phyloP scores from a whole-genome alignment of 2,329 filamentous ascomycete genomes.

The Arthroderma sp. region DNA sequence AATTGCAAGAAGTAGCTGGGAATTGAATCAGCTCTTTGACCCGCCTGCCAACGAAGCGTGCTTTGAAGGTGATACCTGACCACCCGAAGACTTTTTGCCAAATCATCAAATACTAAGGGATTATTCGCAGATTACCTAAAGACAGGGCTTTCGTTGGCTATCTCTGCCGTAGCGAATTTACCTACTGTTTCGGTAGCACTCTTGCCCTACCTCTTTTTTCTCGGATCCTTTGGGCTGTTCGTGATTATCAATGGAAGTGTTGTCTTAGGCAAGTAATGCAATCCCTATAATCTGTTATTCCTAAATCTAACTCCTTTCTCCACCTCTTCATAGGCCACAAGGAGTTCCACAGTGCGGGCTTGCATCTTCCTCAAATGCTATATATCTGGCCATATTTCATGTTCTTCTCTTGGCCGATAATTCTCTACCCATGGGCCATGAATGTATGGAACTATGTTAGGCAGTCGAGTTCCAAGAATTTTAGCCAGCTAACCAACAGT shows the following conservation, averaged over 20 bases:
- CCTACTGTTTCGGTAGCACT: constrained; percentile 29
- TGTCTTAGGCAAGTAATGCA: constrained; percentile 55
- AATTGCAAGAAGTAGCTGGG: constrained; percentile 21
- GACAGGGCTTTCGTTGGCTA: constrained; percentile 49
- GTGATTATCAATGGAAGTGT: constrained; percentile 82
- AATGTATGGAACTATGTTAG: constrained; percentile 15
- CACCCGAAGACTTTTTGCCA: not conserved
- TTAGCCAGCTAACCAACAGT: constrained; percentile 12
- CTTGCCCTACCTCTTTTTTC: constrained; percentile 47
- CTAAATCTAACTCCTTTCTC: constrained; percentile 6
- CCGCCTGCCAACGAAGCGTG: constrained; percentile 38
- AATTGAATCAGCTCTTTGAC: constrained; percentile 38
- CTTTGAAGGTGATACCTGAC: constrained; percentile 34
- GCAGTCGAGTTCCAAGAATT: not conserved
- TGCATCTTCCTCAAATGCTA: constrained; percentile 84
- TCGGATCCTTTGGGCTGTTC: constrained; percentile 60
- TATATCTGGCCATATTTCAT: constrained; percentile 85
- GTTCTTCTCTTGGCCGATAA: constrained; percentile 78
- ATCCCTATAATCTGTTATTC: not conserved
- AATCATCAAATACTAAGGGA: not conserved
- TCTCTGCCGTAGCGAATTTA: constrained; percentile 42
- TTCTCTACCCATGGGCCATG: constrained; percentile 45
- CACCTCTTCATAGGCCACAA: constrained; percentile 59
- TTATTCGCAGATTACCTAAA: constrained; percentile 35
- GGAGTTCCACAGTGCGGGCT: constrained; percentile 77